Conservation (phyloP, 129 eudicot genomes). For the Saposhnikovia divaricata region DNA sequence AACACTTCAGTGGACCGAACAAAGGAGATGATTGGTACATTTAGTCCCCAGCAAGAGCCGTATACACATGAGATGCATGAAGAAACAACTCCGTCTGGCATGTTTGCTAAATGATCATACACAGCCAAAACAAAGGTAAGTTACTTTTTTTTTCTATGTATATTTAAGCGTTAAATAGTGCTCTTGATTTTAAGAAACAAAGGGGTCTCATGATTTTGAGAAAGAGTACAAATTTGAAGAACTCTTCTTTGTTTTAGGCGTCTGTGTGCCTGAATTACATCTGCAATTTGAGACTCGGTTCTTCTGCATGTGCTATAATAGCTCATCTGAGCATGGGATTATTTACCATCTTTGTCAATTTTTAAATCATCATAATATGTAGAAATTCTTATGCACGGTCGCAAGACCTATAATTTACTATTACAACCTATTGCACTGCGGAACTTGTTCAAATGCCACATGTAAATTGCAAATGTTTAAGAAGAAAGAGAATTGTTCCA, state of each 20-base stretch:
- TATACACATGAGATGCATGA: constrained; percentile 76
- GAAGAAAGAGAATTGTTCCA: neutral
- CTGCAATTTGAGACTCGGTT: neutral
- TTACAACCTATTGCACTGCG: neutral
- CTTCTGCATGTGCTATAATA: neutral
- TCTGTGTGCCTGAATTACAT: neutral
- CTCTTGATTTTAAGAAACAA: neutral
- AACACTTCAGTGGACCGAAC: constrained; percentile 51
- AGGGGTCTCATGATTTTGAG: neutral
- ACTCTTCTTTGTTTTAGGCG: neutral
- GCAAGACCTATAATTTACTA: neutral
- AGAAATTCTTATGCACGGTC: neutral
- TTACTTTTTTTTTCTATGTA: neutral
- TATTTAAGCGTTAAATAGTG: neutral
- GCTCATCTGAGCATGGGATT: too few species aligned
- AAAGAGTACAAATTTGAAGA: neutral
- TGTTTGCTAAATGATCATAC: constrained; percentile 89
- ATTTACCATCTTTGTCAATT: neutral
- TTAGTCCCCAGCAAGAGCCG: constrained; percentile 77
- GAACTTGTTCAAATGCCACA: neutral
- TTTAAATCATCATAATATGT: neutral
- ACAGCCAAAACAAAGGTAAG: constrained; percentile 68
- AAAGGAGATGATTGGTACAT: constrained; percentile 85
- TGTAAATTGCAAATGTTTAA: neutral
- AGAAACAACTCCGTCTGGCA: constrained; percentile 83